Evolutionary conservation across 345 rosid species (phyloP), one percentile per base, ranked within the genome.

Genomic region (Boechera divaricarpa): DNA sequence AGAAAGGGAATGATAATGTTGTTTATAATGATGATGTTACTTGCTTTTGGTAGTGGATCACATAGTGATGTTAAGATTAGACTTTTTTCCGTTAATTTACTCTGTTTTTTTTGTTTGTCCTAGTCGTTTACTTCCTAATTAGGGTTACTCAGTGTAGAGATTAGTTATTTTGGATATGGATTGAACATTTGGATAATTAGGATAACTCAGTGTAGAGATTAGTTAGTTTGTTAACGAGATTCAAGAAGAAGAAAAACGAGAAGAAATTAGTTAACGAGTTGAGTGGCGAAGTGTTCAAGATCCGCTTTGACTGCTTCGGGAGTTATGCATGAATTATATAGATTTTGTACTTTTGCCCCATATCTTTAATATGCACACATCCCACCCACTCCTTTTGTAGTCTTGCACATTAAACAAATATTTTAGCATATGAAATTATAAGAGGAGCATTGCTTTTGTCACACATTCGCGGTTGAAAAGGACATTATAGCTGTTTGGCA

Each of bases 11-110:
- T 79, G 74, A 73, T 79, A 73, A 67, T 73, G 82, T 79, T 73
- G 74, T 79, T 78, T 66, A 35, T 60, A 79, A 79, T 79, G 74
- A 79, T 79, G 82, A 79, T 73, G 82, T 73, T 79, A 79, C 36
- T 72, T 78, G 57, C 59, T 54, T 79, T 79, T 62, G 45, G 28
- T 79, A 79, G 82, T 79, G 82, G 82, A 67, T 78, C 71, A 63
- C 48, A 78, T 67, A 72, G 77, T 72, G 61, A 72, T 72, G 69
- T 41, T 60, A 66, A 72, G 77, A 72, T 78, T 73, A 61, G 45
- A 78, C 53, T 67, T 65, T 57, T 29, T 5, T 57, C 0, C 4
- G 62, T 35, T 35, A 36, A 36, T 29, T 8, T 7, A 47, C n/a
- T 44, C 16, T 44, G 0, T 39, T 12, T 5, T 5, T 44, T 47